Conservation (phyloP, 768 basidiomycete species). For the Boletus rubropictus region DNA sequence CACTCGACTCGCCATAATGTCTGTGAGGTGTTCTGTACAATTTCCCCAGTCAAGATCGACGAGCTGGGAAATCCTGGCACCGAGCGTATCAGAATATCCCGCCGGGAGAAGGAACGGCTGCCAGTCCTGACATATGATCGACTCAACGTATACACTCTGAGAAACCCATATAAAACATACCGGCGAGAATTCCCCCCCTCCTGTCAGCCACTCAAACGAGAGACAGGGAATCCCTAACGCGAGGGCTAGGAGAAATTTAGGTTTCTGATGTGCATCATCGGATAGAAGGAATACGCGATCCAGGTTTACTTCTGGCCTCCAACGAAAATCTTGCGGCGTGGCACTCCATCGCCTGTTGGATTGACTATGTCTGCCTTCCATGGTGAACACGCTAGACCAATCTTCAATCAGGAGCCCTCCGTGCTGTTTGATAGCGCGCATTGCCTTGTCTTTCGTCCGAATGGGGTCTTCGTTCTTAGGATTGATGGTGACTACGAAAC, state of each 20-base stretch:
- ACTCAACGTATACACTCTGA: slow-evolving; percentile 6
- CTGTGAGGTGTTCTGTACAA: slow-evolving; percentile 44
- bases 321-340: slow-evolving; percentile 41
- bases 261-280: slow-evolving; percentile 60
- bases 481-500: slow-evolving; percentile 54
- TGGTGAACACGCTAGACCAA: slow-evolving; percentile 48
- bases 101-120: slow-evolving; percentile 50
- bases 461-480: slow-evolving; percentile 32
- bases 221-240: slow-evolving; percentile 85
- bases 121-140: slow-evolving; percentile 47
- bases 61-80: slow-evolving; percentile 40
- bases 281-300: slow-evolving; percentile 60
- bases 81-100: slow-evolving; percentile 39
- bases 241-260: slow-evolving; percentile 77
- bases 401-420: slow-evolving; percentile 63
- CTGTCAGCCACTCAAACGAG: slow-evolving; percentile 44
- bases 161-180: slow-evolving; percentile 12
- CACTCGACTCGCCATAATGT: slow-evolving; percentile 55
- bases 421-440: slow-evolving; percentile 39
- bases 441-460: slow-evolving; percentile 39
- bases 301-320: slow-evolving; percentile 34
- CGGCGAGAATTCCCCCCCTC: slow-evolving; percentile 28
- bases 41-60: slow-evolving; percentile 48
- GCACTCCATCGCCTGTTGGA: slow-evolving; percentile 51
- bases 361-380: slow-evolving; percentile 47